Conservation (phyloP, 2,329 filamentous ascomycete species). For the Plenodomus biglobosus region DNA sequence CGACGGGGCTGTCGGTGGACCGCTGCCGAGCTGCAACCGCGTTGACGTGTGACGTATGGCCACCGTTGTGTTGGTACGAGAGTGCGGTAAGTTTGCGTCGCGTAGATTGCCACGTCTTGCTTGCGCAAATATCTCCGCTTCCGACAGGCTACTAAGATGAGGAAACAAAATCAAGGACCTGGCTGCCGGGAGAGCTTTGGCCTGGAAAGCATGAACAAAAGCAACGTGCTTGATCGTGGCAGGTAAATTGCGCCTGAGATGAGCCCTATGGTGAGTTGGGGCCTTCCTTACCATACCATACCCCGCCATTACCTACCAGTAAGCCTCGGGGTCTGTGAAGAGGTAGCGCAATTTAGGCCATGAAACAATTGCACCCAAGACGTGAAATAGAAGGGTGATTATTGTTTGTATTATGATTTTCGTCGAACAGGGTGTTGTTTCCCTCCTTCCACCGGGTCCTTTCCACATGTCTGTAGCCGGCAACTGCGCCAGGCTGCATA, state of each 20-base stretch:
- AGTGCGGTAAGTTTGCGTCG: conserved; percentile 8
- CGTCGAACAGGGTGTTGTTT: background rate
- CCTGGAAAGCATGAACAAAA: conserved; percentile 14
- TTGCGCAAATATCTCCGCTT: conserved; percentile 5
- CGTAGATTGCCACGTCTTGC: conserved; percentile 10
- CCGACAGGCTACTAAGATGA: conserved; percentile 6
- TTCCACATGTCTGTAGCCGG: background rate
- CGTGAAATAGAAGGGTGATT: background rate
- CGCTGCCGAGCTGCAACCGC: conserved; percentile 11
- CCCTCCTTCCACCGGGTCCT: background rate
- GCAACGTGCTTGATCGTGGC: conserved; percentile 11
- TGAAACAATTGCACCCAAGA: background rate
- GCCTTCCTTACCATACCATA: conserved; percentile 5
- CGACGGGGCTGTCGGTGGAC: conserved; percentile 7
- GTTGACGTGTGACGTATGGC: conserved; percentile 22
- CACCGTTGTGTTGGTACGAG: conserved; percentile 9
- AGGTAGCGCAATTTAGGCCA: background rate
- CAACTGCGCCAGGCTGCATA: background rate
- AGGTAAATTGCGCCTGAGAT: conserved; percentile 31
- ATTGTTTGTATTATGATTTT: background rate
- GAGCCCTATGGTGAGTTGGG: background rate
- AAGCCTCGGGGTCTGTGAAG: background rate
- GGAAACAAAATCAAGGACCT: conserved; percentile 17
- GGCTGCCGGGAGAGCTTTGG: conserved; percentile 5
- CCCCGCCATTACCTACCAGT: background rate